Base-by-base conservation (phyloP, 257 asterid species). In the Nicotiana sylvestris region DNA sequence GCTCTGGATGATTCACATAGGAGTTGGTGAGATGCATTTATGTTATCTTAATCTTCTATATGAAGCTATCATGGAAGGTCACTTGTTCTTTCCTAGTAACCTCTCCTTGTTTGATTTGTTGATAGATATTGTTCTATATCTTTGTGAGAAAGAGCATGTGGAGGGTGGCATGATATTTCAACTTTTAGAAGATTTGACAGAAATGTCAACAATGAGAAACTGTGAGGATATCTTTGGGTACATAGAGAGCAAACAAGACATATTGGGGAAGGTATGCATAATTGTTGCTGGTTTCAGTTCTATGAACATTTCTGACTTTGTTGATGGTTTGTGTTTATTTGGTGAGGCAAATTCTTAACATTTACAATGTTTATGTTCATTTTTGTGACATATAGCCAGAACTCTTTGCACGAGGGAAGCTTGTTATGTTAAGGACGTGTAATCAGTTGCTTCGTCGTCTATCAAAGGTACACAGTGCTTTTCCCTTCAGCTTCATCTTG, bases 121-220 rank as follows among this genome's bases (percentile, higher is more conserved):
- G 80, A 21, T 92, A 96, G 99, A 96, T 83, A 96, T 96, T 85
- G 94, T 94, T 66, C 87, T 96, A 81, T 96, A 90, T 92, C 95
- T 96, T 65, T 96, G 98, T 87, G 99, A 96, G 97, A 94, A 92
- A 85, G 99, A 96, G 77, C 98, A 94, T 81, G 83, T 96, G 76
- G 99, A 96, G 91, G 97, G 98, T 82, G 99, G 99, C 82, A 94
- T 94, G 98, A 96, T 96, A 86, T 96, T 96, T 88, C 98, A 94
- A 91, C 97, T 96, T 81, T 84, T 96, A 87, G 99, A 96, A 87
- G 99, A 96, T 93, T 90, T 96, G 90, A 96, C 98, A 66, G 99
- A 96, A 88, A 94, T 96, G 98, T 96, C 99, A 62, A 96, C 99
- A 35, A 96, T 96, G 99, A 92, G 93, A 90, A 96, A 94, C 82